phyloP scores from a whole-genome alignment of 306 rosid species.

The Acacia acuminata region DNA sequence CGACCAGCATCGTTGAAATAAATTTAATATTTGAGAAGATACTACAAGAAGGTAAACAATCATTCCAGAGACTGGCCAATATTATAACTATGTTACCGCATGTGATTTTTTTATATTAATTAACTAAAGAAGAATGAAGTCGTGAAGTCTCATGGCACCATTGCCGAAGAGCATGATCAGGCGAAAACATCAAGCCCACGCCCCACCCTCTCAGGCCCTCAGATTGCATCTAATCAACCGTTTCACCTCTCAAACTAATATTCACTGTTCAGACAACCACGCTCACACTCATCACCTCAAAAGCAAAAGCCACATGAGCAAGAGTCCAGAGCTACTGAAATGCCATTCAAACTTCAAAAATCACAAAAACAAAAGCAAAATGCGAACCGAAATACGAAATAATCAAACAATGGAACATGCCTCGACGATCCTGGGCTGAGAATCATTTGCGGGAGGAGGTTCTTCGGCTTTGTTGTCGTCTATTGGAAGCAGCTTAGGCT shows the following conservation, averaged over 20 bases:
- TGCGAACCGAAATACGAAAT: not conserved
- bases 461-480: conserved; percentile 7
- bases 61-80: not conserved
- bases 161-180: not conserved
- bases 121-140: not conserved
- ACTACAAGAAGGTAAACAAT: not conserved
- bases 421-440: conserved; percentile 14
- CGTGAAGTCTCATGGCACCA: not conserved
- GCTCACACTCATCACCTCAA: not conserved
- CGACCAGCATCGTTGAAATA: not conserved
- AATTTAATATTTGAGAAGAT: conserved; percentile 6
- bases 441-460: not conserved
- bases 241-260: not conserved
- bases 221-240: not conserved
- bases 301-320: not conserved
- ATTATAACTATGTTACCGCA: not conserved
- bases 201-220: not conserved
- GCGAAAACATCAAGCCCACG: not conserved
- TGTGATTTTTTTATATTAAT: not conserved
- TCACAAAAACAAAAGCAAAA: not conserved
- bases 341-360: not conserved
- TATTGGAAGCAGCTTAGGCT: conserved; percentile 31
- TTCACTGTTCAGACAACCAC: not conserved
- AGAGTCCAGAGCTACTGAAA: not conserved
- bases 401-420: conserved; percentile 10